Evolutionary conservation across 768 basidiomycete genomes (phyloP).

Genomic region (Auricularia cornea): DNA sequence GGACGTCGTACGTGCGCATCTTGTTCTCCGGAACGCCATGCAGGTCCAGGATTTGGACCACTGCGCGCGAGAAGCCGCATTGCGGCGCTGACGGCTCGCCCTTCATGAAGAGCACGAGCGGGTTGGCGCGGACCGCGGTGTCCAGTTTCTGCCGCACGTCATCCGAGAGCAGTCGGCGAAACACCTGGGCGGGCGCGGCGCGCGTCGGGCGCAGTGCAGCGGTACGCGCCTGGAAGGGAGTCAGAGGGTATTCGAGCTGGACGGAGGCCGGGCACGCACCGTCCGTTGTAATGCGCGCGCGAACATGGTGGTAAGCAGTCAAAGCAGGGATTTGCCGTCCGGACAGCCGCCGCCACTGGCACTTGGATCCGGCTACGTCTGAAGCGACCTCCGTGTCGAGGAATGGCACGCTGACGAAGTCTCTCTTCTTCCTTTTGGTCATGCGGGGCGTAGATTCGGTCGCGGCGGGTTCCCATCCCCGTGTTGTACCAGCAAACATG

Average conservation of each 20-base stretch:
- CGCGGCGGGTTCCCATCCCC: no score
- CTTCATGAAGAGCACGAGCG: constrained; percentile 97
- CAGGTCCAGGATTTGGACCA: constrained; percentile 79
- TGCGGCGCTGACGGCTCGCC: constrained; percentile 80
- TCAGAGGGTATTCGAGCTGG: not conserved
- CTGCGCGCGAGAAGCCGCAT: constrained; percentile 95
- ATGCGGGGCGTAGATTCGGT: no score
- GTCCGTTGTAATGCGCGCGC: not conserved
- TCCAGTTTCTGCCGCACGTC: constrained; percentile 58
- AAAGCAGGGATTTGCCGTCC: no score
- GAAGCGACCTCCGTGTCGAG: no score
- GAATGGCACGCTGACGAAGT: no score
- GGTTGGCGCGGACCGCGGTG: constrained; percentile 61
- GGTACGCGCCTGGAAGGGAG: not conserved
- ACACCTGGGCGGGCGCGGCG: not conserved
- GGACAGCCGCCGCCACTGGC: no score
- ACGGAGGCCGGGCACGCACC: not conserved
- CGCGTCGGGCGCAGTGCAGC: not conserved
- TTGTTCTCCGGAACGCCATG: constrained; percentile 76
- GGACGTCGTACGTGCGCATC: constrained; percentile 82
- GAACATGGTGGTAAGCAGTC: not conserved
- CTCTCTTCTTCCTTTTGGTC: no score
- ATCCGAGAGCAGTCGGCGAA: constrained; percentile 48
- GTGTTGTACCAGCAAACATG: no score
- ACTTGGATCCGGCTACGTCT: no score